phyloP scores from a whole-genome alignment of 1,284 basidiomycete genomes.

The Ganoderma sp. region DNA sequence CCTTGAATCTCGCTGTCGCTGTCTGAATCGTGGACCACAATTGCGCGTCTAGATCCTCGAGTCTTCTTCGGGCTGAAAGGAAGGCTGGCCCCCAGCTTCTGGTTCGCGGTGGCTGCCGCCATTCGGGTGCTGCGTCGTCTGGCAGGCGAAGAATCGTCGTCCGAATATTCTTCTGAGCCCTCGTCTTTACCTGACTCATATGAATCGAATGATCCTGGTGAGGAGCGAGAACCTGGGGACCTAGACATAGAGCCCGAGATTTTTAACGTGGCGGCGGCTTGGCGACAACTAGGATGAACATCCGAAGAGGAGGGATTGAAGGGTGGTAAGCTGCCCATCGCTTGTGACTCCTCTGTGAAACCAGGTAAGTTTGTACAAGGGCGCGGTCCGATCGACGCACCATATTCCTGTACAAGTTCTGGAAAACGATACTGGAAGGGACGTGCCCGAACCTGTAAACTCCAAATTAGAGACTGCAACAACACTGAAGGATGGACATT shows the following conservation, averaged over 20 bases:
- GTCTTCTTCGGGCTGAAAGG: constrained; percentile 72
- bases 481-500: background rate
- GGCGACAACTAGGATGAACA: constrained; percentile 66
- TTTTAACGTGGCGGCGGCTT: constrained; percentile 41
- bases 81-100: constrained; percentile 38
- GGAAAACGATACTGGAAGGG: constrained; percentile 46
- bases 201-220: constrained; percentile 22
- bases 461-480: background rate
- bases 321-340: constrained; percentile 45
- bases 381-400: constrained; percentile 47
- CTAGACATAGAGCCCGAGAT: constrained; percentile 14
- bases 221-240: constrained; percentile 14
- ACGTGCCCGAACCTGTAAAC: constrained; percentile 34
- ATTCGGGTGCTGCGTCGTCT: constrained; percentile 26
- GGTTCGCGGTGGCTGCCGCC: constrained; percentile 30
- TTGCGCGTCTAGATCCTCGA: constrained; percentile 40
- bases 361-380: constrained; percentile 20
- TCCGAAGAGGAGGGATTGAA: constrained; percentile 69
- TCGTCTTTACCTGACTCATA: constrained; percentile 33
- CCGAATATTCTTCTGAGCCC: constrained; percentile 31
- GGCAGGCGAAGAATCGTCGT: constrained; percentile 3
- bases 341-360: constrained; percentile 50
- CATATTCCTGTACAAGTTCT: constrained; percentile 59
- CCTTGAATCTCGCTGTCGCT: constrained; percentile 47
- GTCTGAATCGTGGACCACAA: constrained; percentile 45